Evolutionary conservation across 331 rosid genomes (phyloP), one percentile per base, ranked within the genome.

Genomic region (Malus hybrid): DNA sequence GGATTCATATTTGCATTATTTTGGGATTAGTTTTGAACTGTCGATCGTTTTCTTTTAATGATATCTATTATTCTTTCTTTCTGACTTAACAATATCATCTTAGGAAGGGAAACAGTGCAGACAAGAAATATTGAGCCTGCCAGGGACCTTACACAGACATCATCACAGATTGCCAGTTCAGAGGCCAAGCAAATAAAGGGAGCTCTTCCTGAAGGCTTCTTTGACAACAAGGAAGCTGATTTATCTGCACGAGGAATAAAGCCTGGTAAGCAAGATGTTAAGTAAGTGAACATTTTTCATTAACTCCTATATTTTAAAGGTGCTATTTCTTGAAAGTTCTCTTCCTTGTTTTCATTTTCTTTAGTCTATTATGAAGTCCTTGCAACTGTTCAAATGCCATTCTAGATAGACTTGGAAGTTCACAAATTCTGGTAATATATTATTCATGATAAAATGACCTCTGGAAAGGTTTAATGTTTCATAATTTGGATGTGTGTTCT

Each of bases 191-290:
- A 87, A 85, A 86, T 50, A 22, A 86, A 84, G 78, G 96, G 93
- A 61, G 87, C 84, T 86, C 86, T 95, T 71, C 99, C 99, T 36
- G 99, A 90, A 83, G 97, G 99, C 69, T 95, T 95, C 84, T 95
- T 92, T 85, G 99, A 95, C 78, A 90, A 89, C 79, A 95, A 95
- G 87, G 99, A 95, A 48, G 99, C 97, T 44, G 99, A 95, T 79
- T 76, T 92, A 81, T 90, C 84, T 60, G 99, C 97, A 52, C 88
- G 93, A 52, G 99, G 99, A 81, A 88, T 92, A 69, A 95, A 90
- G 84, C 92, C 36, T 57, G 91, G 88, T 63, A 95, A 95, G 87
- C 97, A 87, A 66, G 96, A 95, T 83, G 91, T 90, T 84, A 95
- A 95, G 99, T 95, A 86, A 76, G 96, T 39, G 28, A 6, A 27